Base-by-base conservation (phyloP, 257 asterid genomes). In the Plantago ovata region DNA sequence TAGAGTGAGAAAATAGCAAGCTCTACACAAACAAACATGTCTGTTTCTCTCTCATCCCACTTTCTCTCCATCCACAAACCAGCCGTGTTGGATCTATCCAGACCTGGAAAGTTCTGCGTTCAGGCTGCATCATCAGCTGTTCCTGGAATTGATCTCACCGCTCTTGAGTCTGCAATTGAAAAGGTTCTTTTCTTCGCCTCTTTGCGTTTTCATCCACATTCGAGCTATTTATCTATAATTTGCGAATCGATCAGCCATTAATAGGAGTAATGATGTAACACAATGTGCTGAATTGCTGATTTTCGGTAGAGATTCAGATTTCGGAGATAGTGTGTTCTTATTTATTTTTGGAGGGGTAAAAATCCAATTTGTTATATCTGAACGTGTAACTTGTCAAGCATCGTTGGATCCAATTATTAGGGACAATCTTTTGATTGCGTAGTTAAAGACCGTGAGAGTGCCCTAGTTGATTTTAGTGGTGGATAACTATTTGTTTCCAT, bases 51-150 rank as follows among this genome's bases (percentile, higher is more conserved):
- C 70, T 70, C 86, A 42, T 76, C 81, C 1, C 65, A 64, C 56
- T 74, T 52, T 21, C 32, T 63, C 67, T 64, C 77, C 60, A 73
- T 70, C 69, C 44, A 69, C 65, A 60, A 68, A 11, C 64, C 72
- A n/a, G 32, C 56, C 28, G 15, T 5, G 42, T 23, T 54, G 23
- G 62, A 50, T 49, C 42, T 19, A 33, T 18, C 61, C 10, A 68
- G 60, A 42, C 69, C 73, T 21, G 52, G 50, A 42, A 69, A 46
- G 28, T 69, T 57, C 43, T 56, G 43, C 53, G 41, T 75, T 38
- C 72, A 72, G 50, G 83, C 87, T 47, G 84, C 87, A n/a, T 84
- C 96, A 13, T 77, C 97, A 10, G 81, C 94, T 64, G 85, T 81
- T 40, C 85, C 90, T 7, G 89, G 88, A n/a, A 82, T 82, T 45